phyloP scores from a whole-genome alignment of 768 basidiomycete genomes.

The Crassisporium funariophilum region DNA sequence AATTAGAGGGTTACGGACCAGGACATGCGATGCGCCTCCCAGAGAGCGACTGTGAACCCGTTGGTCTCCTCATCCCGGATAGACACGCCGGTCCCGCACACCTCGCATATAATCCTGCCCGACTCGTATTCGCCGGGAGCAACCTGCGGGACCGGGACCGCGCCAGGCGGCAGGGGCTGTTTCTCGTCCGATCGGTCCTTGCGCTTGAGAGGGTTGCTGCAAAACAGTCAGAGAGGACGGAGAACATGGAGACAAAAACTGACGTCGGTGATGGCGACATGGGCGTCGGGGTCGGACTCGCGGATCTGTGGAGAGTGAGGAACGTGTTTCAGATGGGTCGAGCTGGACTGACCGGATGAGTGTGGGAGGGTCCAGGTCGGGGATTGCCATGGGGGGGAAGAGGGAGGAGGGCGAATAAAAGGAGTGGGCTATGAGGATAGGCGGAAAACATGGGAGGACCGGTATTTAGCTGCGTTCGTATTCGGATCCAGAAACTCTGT shows the following conservation, averaged over 20 bases:
- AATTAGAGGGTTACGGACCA: conserved; percentile 46
- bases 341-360: neutral
- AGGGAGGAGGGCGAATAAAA: conserved; percentile 6
- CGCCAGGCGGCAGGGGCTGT: neutral
- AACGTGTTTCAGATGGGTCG: neutral
- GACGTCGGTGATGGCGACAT: conserved; percentile 10
- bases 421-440: conserved; percentile 4
- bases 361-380: neutral
- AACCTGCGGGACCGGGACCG: conserved; percentile 11
- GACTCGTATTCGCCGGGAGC: conserved; percentile 57
- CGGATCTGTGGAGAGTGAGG: conserved; percentile 6
- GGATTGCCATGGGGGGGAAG: neutral
- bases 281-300: conserved; percentile 11
- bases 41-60: conserved; percentile 66
- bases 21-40: conserved; percentile 64
- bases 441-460: conserved; percentile 15
- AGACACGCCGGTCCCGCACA: conserved; percentile 61
- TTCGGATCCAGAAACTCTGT: conserved; percentile 26
- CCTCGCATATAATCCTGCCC: conserved; percentile 66
- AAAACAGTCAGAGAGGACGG: neutral
- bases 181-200: conserved; percentile 28
- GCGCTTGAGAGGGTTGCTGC: conserved; percentile 27
- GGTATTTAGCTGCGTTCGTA: conserved; percentile 10
- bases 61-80: conserved; percentile 67
- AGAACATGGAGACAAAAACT: neutral